Evolutionary conservation across 192 early-diverging fungal genomes (phyloP), one percentile per base, ranked within the genome.

Genomic region (Globomyces pollinis-pini): DNA sequence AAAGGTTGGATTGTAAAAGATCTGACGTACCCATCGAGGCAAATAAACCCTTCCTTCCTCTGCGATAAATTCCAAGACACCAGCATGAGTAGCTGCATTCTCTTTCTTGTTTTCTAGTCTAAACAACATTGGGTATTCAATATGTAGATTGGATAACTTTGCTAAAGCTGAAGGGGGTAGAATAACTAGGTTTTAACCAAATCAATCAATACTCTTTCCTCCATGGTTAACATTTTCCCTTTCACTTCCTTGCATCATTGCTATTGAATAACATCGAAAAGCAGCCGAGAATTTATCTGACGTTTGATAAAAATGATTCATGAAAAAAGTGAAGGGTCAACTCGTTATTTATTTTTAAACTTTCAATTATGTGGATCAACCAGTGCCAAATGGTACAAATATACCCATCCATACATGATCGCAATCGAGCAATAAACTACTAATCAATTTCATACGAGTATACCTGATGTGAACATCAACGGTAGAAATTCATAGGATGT

Each of bases 41-140:
- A 99, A 64, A 65, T 96, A 99, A 7, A 85, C 87, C 7, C 90
- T 72, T 29, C 96, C 96, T 74, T 98, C 94, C 66, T 96, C 94
- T 9, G 96, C 94, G 32, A 88, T 93, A 63, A 99, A 99, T 74
- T 99, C 94, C 7, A 99, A 82, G 7, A 99, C 96, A 59, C 96
- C 96, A 24, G 94, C 91, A 59, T 99, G 93, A 15, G 94, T 86
- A 39, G 78, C 70, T 52, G 61, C 75, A 1, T 70, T 67, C 18
- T 73, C 59, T 3, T 67, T 59, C 42, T 75, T 44, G 65, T 86
- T 90, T 9, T 79, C 76, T 35, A 99, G 74, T 57, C 86, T 77
- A 67, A 99, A 96, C 18, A 94, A 71, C 86, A 96, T 87, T 21
- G 96, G 96, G 66, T 92, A 94, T 13, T 83, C 81, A 55, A 96